A percentile compares a stretch with the other conserved stretches of the same genome.
phyloP scores from a whole-genome alignment of 768 basidiomycete genomes.

The Hirschioporus abietinus region DNA sequence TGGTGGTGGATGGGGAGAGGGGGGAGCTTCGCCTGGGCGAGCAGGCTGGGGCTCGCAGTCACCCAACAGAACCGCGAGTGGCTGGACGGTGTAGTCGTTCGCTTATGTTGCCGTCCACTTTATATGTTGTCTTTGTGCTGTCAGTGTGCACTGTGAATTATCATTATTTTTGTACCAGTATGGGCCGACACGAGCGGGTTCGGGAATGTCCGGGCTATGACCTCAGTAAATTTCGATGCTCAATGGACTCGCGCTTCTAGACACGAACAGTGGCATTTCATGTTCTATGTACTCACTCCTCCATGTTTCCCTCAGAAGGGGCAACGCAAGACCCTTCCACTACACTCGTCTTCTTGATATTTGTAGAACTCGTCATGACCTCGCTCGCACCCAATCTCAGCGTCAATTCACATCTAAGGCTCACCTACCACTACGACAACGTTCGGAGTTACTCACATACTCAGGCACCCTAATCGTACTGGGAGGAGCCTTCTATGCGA shows the following conservation, averaged over 20 bases:
- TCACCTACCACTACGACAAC: not conserved
- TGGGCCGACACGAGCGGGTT: not conserved
- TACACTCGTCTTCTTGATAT: not conserved
- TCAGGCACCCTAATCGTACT: slow-evolving; percentile 21
- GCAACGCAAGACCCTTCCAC: not conserved
- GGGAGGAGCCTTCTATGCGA: slow-evolving; percentile 30
- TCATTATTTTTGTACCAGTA: not conserved
- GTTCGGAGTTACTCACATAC: slow-evolving; percentile 16
- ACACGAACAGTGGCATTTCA: not conserved
- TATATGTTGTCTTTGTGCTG: not conserved
- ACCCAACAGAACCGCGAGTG: not conserved
- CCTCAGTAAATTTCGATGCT: slow-evolving; percentile 1
- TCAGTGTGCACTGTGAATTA: not conserved
- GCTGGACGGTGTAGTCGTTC: not conserved
- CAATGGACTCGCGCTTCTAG: not conserved
- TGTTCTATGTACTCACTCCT: not conserved
- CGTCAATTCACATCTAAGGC: not conserved
- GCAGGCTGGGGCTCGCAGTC: slow-evolving; percentile 2
- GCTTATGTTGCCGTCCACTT: not conserved
- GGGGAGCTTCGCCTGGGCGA: not conserved
- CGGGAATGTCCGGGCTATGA: not conserved
- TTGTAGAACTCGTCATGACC: not conserved
- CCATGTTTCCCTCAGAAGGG: not conserved
- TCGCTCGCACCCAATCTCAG: not conserved
- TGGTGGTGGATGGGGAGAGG: slow-evolving; percentile 1